phyloP scores from a whole-genome alignment of 176 grass and related monocot species.

The Eragrostis curvula region DNA sequence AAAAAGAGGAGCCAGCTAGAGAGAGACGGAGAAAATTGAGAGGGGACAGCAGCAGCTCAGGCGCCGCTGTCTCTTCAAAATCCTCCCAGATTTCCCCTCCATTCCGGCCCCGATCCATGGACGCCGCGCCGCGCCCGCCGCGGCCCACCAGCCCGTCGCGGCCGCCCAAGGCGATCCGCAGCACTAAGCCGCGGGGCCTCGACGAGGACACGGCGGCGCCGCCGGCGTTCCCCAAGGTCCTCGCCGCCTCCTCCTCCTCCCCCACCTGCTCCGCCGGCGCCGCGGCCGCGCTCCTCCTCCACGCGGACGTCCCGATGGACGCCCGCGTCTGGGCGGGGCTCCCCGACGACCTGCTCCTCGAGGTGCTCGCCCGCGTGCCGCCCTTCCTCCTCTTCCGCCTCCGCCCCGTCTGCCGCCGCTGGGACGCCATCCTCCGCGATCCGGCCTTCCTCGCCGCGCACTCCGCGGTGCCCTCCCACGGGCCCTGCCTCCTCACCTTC shows the following conservation, averaged over 20 bases:
- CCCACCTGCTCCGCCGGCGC: background rate
- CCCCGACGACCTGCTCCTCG: slow-evolving; percentile 81
- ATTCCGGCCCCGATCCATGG: slow-evolving; percentile 40
- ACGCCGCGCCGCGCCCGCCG: slow-evolving; percentile 19
- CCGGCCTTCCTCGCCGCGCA: slow-evolving; percentile 76
- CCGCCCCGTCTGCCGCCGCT: slow-evolving; percentile 71
- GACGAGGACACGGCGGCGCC: slow-evolving; percentile 87
- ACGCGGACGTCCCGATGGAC: slow-evolving; percentile 78
- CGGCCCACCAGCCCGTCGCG: slow-evolving; percentile 71
- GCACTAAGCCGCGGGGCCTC: slow-evolving; percentile 80
- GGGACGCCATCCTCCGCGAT: slow-evolving; percentile 67
- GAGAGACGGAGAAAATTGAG: too few species aligned
- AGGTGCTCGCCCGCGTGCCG: slow-evolving; percentile 88
- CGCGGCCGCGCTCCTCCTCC: slow-evolving; percentile 7
- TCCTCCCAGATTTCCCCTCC: slow-evolving; percentile 19
- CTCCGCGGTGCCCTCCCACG: slow-evolving; percentile 70
- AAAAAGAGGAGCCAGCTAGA: slow-evolving; percentile 32
- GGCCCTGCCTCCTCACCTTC: slow-evolving; percentile 87
- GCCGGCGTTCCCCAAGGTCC: slow-evolving; percentile 41
- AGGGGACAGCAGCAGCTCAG: slow-evolving; percentile 15
- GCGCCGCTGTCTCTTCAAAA: slow-evolving; percentile 35
- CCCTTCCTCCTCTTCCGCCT: slow-evolving; percentile 86
- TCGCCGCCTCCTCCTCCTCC: background rate
- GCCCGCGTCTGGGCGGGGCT: slow-evolving; percentile 65
- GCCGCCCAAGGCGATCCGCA: slow-evolving; percentile 72